A percentile compares a stretch with the other conserved stretches of the same genome.
Conservation (phyloP, 2,329 filamentous ascomycete species). For the Aureobasidium leucospermi region DNA sequence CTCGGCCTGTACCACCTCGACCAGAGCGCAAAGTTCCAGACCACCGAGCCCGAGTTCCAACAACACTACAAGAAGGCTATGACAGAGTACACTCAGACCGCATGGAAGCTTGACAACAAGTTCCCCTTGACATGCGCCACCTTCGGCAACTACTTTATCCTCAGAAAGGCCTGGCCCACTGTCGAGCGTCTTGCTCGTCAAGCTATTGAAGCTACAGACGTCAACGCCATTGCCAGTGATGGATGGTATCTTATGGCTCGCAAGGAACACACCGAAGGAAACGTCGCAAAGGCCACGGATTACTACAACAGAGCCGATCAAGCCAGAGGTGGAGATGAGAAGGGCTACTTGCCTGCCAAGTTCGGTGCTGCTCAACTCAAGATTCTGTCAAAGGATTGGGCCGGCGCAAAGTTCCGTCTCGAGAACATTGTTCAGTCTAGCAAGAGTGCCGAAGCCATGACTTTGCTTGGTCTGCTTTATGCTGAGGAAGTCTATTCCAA, state of each 20-base stretch:
- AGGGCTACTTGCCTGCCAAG: slow-evolving; percentile 86
- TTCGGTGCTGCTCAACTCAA: slow-evolving; percentile 89
- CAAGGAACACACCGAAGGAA: slow-evolving; percentile 79
- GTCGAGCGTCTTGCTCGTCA: slow-evolving; percentile 84
- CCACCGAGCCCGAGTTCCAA: slow-evolving; percentile 78
- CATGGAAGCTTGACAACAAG: slow-evolving; percentile 89
- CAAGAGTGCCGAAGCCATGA: slow-evolving; percentile 81
- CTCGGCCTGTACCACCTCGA: slow-evolving; percentile 87
- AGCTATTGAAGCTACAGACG: slow-evolving; percentile 90
- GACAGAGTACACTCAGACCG: slow-evolving; percentile 86
- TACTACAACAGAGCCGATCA: slow-evolving; percentile 88
- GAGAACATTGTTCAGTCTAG: slow-evolving; percentile 90
- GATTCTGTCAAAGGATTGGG: slow-evolving; percentile 73
- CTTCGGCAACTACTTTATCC: slow-evolving; percentile 84
- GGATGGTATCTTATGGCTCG: slow-evolving; percentile 93
- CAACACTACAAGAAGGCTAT: slow-evolving; percentile 86
- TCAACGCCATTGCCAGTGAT: slow-evolving; percentile 93
- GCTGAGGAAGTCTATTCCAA: slow-evolving; percentile 87
- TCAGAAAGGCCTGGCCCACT: slow-evolving; percentile 69
- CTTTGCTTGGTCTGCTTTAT: slow-evolving; percentile 80
- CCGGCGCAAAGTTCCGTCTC: slow-evolving; percentile 84
- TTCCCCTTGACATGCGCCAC: slow-evolving; percentile 83
- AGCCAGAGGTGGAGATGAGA: slow-evolving; percentile 83
- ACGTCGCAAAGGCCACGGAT: slow-evolving; percentile 67
- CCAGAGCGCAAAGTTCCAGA: slow-evolving; percentile 71